Base-by-base conservation (phyloP, 306 rosid genomes). In the Vigna mungo region DNA sequence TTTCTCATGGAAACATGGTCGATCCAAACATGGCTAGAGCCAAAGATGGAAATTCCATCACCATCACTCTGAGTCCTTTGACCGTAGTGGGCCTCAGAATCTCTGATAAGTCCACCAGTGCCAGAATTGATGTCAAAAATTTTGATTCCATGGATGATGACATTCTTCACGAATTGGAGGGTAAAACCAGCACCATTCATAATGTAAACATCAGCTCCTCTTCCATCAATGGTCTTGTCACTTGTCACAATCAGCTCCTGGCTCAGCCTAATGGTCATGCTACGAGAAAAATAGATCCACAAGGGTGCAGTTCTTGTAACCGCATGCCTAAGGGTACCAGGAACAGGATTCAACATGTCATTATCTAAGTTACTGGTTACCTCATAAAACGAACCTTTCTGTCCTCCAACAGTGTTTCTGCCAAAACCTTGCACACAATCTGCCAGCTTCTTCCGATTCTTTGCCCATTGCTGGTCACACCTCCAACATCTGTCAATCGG, bases 401-500 rank as follows among this genome's bases (percentile, higher is more conserved):
- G 85, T 10, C 98, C 98, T 0, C 98, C 97, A 0, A 32, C n/a
- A n/a, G 96, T 84, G 55, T 62, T 71, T 68, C 79, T 86, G 5
- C 97, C 98, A 13, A 94, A 94, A 7, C 98, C 97, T 25, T 47
- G 82, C 25, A 13, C 90, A 69, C 98, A 94, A 61, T 80, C 81
- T 14, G 86, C 90, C 0, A 94, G 81, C 72, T 61, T 89, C 85
- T 94, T 77, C 41, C 97, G 86, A 80, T 92, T 76, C 0, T 48
- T 7, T 27, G 78, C 92, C 98, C 97, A 94, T 7, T 92, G 72
- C 12, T 82, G 80, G 66, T 90, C 89, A 21, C 97, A 94, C 78
- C 97, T 88, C 97, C 98, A 94, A 81, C 98, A 94, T 12, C 83
- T 74, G 16, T 94, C 98, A 9, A 94, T 92, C 36, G 97, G 97